phyloP scores from a whole-genome alignment of 371 early-diverging fungal species.

The Mucor mucedo region DNA sequence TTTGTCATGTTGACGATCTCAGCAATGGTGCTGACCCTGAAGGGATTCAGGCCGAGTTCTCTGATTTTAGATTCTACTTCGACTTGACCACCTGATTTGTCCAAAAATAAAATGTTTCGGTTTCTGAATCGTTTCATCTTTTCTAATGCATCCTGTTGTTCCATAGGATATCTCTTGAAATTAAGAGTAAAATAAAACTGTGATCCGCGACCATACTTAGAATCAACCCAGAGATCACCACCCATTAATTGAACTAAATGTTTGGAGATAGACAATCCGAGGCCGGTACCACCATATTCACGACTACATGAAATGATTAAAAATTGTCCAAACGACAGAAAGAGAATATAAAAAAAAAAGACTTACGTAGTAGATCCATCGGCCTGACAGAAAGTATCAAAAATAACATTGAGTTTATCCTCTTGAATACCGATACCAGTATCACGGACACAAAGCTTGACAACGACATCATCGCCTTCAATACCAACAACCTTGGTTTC shows the following conservation, averaged over 20 bases:
- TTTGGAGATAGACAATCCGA: constrained; percentile 83
- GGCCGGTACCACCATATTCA: constrained; percentile 84
- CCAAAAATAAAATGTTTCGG: constrained; percentile 55
- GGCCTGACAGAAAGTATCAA: constrained; percentile 84
- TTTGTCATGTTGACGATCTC: constrained; percentile 38
- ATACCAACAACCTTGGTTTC: constrained; percentile 44
- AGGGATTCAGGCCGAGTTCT: constrained; percentile 49
- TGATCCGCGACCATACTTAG: constrained; percentile 70
- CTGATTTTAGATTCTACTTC: constrained; percentile 33
- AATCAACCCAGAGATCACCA: constrained; percentile 79
- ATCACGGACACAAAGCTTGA: constrained; percentile 77
- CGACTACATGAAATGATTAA: constrained; percentile 37
- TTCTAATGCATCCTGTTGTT: constrained; percentile 28
- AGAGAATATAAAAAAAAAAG: background rate
- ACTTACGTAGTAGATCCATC: constrained; percentile 77
- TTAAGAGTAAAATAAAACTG: constrained; percentile 75
- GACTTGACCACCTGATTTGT: constrained; percentile 34
- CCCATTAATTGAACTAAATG: constrained; percentile 79
- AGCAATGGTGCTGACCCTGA: constrained; percentile 41
- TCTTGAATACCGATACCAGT: constrained; percentile 88
- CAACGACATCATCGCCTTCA: constrained; percentile 46
- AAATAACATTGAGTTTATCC: constrained; percentile 74
- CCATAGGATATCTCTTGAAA: constrained; percentile 29
- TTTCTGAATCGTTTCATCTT: constrained; percentile 51
- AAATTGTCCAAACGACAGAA: background rate